Evolutionary conservation across 768 basidiomycete species (phyloP), one percentile per base, ranked within the genome.

Genomic region (Macrolepiota dolichaula): DNA sequence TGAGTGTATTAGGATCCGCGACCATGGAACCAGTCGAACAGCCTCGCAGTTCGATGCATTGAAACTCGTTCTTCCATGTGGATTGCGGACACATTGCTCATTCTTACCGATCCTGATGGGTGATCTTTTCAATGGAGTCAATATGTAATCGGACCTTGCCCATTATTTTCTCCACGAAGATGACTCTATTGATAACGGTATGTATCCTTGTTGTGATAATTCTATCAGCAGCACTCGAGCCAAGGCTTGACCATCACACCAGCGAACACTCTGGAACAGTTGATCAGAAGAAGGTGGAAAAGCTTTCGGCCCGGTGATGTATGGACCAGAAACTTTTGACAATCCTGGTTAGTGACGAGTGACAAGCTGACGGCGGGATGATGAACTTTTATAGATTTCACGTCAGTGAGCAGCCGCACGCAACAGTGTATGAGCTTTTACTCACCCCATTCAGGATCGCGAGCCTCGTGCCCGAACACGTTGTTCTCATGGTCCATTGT

Each of bases 401-500:
- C 22, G 24, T 19, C 19, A 36, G n/a, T 6, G 22, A 13, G 37
- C 32, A 3, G 5, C 22, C 5, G 22, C n/a, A 15, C 15, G 22
- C 19, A 19, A 25, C 4, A 22, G 22, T 3, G 36, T 54, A 57
- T 55, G 55, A 44, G 55, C 44, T 57, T 57, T 7, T 7, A 32
- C 29, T 32, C 29, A 17, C 47, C 44, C 55, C 29, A 17, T 47
- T 57, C 12, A 44, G 42, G 47, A 44, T 32, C 35, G 55, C 10
- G 44, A 57, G 55, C 46, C 55, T 57, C 42, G 42, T 57, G 55
- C 22, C 24, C 44, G 27, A 44, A 29, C 55, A 57, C 55, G 55
- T 32, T 47, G 55, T 19, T 57, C 42, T 47, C 44, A 32, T 32
- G 47, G 55, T 57, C 35, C n/a, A 17, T 32, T 49, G 10, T 29